Evolutionary conservation across 345 rosid genomes (phyloP).

Genomic region (Arabidopsis suecica): DNA sequence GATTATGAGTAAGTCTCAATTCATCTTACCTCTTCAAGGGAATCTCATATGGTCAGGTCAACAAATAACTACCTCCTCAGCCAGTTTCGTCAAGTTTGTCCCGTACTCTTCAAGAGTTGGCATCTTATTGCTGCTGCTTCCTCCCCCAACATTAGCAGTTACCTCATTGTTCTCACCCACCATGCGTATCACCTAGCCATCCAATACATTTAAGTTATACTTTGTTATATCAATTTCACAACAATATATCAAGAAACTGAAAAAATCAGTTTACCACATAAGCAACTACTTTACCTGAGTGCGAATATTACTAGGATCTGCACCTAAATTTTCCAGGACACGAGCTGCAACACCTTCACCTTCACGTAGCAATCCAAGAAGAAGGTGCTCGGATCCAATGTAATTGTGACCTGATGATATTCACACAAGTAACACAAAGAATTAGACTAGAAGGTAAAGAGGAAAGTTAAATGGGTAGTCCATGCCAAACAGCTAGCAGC

Average conservation of each 20-base stretch:
- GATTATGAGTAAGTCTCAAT: background rate
- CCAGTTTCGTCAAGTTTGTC: conserved; percentile 94
- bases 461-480: no score
- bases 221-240: background rate
- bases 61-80: conserved; percentile 75
- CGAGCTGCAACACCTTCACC: conserved; percentile 99
- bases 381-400: conserved; percentile 99
- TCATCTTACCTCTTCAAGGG: conserved; percentile 1
- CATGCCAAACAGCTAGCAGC: conserved; percentile 20
- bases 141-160: conserved; percentile 84
- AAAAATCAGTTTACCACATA: background rate
- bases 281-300: conserved; percentile 69
- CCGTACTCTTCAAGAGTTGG: conserved; percentile 99
- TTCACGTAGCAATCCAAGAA: conserved; percentile 93
- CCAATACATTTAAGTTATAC: conserved; percentile 30
- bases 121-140: conserved; percentile 84
- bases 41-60: conserved; percentile 6
- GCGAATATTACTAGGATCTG: conserved; percentile 95
- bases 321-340: conserved; percentile 97
- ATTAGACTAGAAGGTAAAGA: no score
- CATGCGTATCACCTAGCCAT: conserved; percentile 90
- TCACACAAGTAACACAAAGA: conserved; percentile 16
- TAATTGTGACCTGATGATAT: conserved; percentile 92
- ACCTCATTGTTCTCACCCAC: conserved; percentile 96
- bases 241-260: background rate